Percentiles rank a stretch among this genome's conserved stretches.
These are phyloP conservation scores for Cunninghamia lanceolata DNA, from an alignment of 75 land plant species.

Conservation along the genomic window DNA sequence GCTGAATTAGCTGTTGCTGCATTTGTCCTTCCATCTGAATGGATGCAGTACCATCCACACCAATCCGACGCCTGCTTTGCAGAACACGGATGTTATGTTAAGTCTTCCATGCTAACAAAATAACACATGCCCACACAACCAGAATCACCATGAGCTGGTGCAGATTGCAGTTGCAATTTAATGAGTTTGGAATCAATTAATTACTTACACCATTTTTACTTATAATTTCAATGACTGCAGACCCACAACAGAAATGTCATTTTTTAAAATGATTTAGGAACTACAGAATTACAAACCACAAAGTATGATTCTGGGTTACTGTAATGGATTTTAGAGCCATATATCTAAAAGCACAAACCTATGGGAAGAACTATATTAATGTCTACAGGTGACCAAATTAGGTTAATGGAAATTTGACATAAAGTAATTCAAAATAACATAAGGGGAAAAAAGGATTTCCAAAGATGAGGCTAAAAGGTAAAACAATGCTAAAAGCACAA, in stretches of 20 bases:
- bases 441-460: neutral
- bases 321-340: neutral
- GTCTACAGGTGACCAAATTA: neutral
- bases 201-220: neutral
- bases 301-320: neutral
- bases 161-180: neutral
- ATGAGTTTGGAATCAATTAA: neutral
- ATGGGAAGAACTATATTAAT: neutral
- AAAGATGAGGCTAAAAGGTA: neutral
- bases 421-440: neutral
- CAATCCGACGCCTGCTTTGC: conserved; percentile 48
- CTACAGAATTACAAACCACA: neutral
- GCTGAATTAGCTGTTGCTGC: conserved; percentile 71
- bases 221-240: neutral
- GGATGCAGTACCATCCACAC: conserved; percentile 37
- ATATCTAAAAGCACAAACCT: neutral
- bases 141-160: neutral
- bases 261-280: neutral
- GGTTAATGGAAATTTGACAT: neutral
- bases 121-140: conserved; percentile 3
- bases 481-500: neutral
- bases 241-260: neutral
- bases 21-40: conserved; percentile 45
- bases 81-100: neutral
- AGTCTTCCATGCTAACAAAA: neutral